These are phyloP conservation scores for Ceratocystis papillata DNA, from an alignment of 2,329 filamentous ascomycete genomes.

Conservation along the genomic window DNA sequence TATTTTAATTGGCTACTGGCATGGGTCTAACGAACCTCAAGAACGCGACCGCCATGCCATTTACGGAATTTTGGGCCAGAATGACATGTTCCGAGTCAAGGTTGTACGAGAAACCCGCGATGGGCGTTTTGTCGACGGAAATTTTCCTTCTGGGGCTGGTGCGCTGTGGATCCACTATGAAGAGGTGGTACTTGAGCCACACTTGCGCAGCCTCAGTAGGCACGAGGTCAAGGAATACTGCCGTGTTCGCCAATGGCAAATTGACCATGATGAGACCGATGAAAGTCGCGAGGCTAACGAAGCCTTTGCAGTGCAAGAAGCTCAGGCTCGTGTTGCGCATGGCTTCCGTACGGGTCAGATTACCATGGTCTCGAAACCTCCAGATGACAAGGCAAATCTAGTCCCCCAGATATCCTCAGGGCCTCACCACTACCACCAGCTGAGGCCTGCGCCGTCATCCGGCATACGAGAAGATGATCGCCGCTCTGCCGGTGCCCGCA, in stretches of 20 bases:
- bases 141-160: constrained; percentile 50
- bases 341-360: constrained; percentile 26
- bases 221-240: constrained; percentile 54
- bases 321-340: constrained; percentile 36
- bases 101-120: constrained; percentile 50
- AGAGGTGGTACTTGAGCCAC: constrained; percentile 48
- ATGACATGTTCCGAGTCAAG: constrained; percentile 56
- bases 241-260: constrained; percentile 48
- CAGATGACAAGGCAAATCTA: constrained; percentile 24
- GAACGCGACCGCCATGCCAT: constrained; percentile 49
- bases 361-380: constrained; percentile 28
- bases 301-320: constrained; percentile 41
- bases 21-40: constrained; percentile 40
- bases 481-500: constrained; percentile 1
- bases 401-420: constrained; percentile 23
- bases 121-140: constrained; percentile 46
- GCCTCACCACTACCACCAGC: constrained; percentile 22
- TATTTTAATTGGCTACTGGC: constrained; percentile 51
- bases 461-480: neutral
- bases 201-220: constrained; percentile 42
- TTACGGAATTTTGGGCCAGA: constrained; percentile 50
- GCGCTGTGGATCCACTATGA: constrained; percentile 54
- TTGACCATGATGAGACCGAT: constrained; percentile 43
- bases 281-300: constrained; percentile 43
- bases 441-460: constrained; percentile 19